Evolutionary conservation across 768 basidiomycete genomes (phyloP), one percentile per base, ranked within the genome.

Genomic region (Trametes gibbosa): DNA sequence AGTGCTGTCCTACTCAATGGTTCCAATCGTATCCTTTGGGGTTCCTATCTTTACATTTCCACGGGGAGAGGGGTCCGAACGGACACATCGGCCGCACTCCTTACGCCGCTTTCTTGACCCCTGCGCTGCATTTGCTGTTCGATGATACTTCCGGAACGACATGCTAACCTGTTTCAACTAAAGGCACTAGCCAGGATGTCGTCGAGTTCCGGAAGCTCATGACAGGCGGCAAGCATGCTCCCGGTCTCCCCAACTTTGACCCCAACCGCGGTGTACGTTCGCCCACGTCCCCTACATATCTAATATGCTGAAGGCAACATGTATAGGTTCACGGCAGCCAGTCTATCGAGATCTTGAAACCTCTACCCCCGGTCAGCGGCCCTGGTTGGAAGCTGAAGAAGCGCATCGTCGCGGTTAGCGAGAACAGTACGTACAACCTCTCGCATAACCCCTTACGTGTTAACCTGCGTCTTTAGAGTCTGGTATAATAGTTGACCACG

Each of bases 321-420:
- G 37, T 39, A 16, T 58, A 91, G 87, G 85, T 92, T 3, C 92
- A 95, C 66, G 92, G 76, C 5, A 84, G 84, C 12, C 91, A 93
- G 70, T 84, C 83, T 7, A 89, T 95, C 58, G 84, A 94, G 71
- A 80, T 92, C 27, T 68, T 95, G 59, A 89, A 85, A 70, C 82
- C 86, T n/a, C 75, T 95, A 49, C 92, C 92, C 0, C 70, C 80
- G 0, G 86, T 84, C 34, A 88, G 87, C 61, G 91, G 91, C 9
- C 76, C 82, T 2, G 93, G 90, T 8, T 95, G 92, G 92, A 87
- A 78, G 57, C 78, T 87, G 68, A 85, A 81, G 64, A 77, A 77
- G 58, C 79, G 85, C 56, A 79, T 91, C 49, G 81, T 82, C 1
- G 89, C 84, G 29, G 77, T 94, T 21, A 81, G 81, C 46, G 92